These are phyloP conservation scores for Parafenestella ontariensis DNA, from an alignment of 2,329 filamentous ascomycete species.

Conservation along the genomic window DNA sequence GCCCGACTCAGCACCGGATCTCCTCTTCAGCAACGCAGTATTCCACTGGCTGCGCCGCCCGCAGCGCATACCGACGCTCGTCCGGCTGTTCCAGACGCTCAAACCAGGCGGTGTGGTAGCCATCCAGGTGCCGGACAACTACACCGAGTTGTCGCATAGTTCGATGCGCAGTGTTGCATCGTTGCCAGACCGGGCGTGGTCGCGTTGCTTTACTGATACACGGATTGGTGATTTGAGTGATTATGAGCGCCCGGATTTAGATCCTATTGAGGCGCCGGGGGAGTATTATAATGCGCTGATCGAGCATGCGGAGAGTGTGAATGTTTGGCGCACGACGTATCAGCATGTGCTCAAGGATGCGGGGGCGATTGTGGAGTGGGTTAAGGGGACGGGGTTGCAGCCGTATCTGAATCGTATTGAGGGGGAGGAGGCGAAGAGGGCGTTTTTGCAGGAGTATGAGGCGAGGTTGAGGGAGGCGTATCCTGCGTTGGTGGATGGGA, in stretches of 20 bases:
- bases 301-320: conserved; percentile 49
- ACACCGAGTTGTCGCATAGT: conserved; percentile 57
- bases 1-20: conserved; percentile 24
- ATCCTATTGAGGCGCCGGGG: conserved; percentile 57
- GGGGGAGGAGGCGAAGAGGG: conserved; percentile 46
- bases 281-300: conserved; percentile 60
- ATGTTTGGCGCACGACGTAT: conserved; percentile 64
- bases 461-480: conserved; percentile 55
- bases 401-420: conserved; percentile 62
- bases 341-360: conserved; percentile 60
- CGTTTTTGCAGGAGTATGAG: conserved; percentile 59
- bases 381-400: conserved; percentile 63
- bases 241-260: conserved; percentile 46
- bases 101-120: conserved; percentile 59
- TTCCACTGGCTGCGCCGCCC: conserved; percentile 63
- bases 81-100: conserved; percentile 52
- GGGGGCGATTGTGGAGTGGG: conserved; percentile 65
- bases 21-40: conserved; percentile 65
- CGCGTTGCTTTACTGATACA: conserved; percentile 28
- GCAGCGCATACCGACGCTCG: conserved; percentile 56
- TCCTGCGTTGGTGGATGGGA: conserved; percentile 56
- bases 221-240: conserved; percentile 21
- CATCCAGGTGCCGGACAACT: conserved; percentile 63
- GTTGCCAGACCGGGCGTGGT: conserved; percentile 48
- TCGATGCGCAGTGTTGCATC: conserved; percentile 57